phyloP scores from a whole-genome alignment of 2,329 filamentous ascomycete genomes.

The Scytalidium sp. region DNA sequence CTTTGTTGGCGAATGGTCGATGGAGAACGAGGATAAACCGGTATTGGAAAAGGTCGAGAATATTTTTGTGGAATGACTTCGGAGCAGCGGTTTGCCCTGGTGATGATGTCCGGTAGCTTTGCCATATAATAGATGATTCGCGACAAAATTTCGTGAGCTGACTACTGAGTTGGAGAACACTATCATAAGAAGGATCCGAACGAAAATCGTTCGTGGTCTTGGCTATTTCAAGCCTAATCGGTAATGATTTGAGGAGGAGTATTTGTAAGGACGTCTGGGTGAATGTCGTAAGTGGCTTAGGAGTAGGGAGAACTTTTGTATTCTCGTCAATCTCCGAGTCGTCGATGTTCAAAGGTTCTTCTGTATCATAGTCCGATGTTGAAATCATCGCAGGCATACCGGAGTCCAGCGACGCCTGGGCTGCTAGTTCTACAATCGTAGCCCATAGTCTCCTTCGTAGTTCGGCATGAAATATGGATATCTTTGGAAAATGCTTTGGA shows the following conservation, averaged over 20 bases:
- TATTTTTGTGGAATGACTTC: slow-evolving; percentile 39
- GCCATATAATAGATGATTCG: not conserved
- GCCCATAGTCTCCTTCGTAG: slow-evolving; percentile 55
- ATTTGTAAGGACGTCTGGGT: slow-evolving; percentile 51
- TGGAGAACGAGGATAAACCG: slow-evolving; percentile 56
- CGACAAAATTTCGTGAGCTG: slow-evolving; percentile 22
- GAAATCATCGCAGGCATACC: slow-evolving; percentile 48
- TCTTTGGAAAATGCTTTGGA: slow-evolving; percentile 44
- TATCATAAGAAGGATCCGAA: slow-evolving; percentile 40
- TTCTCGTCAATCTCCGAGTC: slow-evolving; percentile 47
- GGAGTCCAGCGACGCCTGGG: slow-evolving; percentile 48
- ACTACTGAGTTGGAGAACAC: slow-evolving; percentile 45
- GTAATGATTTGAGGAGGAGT: slow-evolving; percentile 40
- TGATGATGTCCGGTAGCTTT: not conserved
- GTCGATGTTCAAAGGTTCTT: slow-evolving; percentile 46
- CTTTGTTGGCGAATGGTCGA: slow-evolving; percentile 41
- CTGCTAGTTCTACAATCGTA: slow-evolving; percentile 51
- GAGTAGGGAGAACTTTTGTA: slow-evolving; percentile 14
- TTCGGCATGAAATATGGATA: slow-evolving; percentile 47
- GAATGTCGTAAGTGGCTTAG: slow-evolving; percentile 25
- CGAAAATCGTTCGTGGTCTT: slow-evolving; percentile 45
- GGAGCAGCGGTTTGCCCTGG: not conserved
- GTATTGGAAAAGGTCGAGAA: slow-evolving; percentile 49
- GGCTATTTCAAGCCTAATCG: slow-evolving; percentile 40
- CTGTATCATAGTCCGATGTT: slow-evolving; percentile 46